Evolutionary conservation across 163 green algal genomes (phyloP), one percentile per base, ranked within the genome.

Genomic region (Chloromonas sp.): DNA sequence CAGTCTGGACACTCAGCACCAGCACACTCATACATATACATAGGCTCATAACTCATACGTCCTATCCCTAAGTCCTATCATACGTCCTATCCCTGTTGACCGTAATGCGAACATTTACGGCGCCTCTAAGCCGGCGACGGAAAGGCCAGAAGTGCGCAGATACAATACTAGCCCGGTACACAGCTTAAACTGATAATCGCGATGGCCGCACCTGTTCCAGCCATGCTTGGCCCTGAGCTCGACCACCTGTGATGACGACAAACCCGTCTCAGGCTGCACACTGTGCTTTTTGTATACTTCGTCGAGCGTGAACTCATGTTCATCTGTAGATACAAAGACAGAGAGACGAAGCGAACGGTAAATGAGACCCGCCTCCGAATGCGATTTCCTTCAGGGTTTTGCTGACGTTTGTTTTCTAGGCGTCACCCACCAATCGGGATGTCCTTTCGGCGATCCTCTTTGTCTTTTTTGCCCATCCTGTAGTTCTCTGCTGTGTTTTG

Each of bases 281-380:
- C 85, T 84, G 76, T 92, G 93, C 61, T 92, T 85, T 60, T 89
- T 85, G 60, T 88, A 92, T 1, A 94, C 61, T 62, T 93, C 87
- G 11, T 93, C 87, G 2, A 80, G 70, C 13, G 83, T 78, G 87
- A 88, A 94, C 15, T 86, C 90, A 82, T 93, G 86, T 81, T 94
- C 90, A 15, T 85, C 81, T 14, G 61, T 36, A 3, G 1, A 70
- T n/a, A 58, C 79, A 62, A 13, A 82, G 81, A 14, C 81, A 74
- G 3, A 59, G 66, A 36, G 79, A 83, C 77, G 79, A 81, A 13
- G 74, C 76, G 2, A 66, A 83, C 81, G 0, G 62, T 3, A 3
- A n/a, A 2, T 82, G 3, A 36, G 2, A 3, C 14, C 78, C 3
- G 78, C 14, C 79, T 62, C 3, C 14, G 74, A 36, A 36, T 36